Conservation (phyloP, 495 filamentous ascomycete species). For the Penicillium malachiteum region DNA sequence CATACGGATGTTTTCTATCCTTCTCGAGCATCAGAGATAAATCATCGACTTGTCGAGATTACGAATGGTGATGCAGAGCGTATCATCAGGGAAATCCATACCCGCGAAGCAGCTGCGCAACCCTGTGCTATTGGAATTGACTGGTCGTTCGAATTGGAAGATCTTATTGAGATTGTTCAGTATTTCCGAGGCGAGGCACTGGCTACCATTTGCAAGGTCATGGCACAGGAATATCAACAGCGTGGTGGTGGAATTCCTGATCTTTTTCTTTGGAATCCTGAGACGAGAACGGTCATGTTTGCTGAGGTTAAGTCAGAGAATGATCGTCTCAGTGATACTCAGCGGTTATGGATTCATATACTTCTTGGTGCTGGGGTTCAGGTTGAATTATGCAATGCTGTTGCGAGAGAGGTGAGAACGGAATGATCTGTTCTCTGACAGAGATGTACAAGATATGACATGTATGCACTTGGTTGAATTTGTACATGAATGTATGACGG, state of each 20-base stretch:
- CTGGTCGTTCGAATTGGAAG: constrained; percentile 82
- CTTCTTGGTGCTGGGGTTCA: constrained; percentile 76
- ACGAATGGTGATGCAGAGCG: constrained; percentile 67
- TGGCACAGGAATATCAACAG: constrained; percentile 91
- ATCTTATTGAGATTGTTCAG: constrained; percentile 75
- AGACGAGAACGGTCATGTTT: constrained; percentile 69
- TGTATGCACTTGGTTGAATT: background rate
- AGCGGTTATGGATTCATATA: constrained; percentile 95
- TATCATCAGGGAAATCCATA: constrained; percentile 68
- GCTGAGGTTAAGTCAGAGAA: constrained; percentile 93
- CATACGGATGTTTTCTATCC: constrained; percentile 94
- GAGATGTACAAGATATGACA: background rate
- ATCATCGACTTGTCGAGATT: constrained; percentile 81
- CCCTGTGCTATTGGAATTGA: constrained; percentile 88
- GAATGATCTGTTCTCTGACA: background rate
- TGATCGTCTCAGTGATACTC: constrained; percentile 93
- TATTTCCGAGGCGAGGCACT: constrained; percentile 81
- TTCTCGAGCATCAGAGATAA: constrained; percentile 80
- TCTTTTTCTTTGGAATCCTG: constrained; percentile 77
- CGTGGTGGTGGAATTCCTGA: constrained; percentile 89
- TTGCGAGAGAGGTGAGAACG: constrained; percentile 66
- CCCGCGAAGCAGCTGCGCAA: constrained; percentile 59
- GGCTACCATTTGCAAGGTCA: constrained; percentile 81
- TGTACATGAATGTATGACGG: background rate
- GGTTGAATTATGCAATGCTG: constrained; percentile 87